Conservation (phyloP, 805 yeast species). For the Diddensiella santjacobensis region DNA sequence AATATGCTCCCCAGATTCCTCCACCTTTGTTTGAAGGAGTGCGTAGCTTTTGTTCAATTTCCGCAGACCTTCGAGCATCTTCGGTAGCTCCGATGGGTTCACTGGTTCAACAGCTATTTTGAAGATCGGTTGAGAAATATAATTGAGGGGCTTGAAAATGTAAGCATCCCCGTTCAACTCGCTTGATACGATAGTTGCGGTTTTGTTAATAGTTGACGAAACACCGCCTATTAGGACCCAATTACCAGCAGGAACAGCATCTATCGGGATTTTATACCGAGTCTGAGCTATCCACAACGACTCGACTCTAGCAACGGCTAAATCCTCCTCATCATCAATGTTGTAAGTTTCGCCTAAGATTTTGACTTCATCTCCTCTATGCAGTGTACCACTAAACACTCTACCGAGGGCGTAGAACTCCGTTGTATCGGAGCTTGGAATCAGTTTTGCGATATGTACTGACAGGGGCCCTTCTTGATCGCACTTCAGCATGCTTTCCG, state of each 20-base stretch:
- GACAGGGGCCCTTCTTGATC: constrained; percentile 42
- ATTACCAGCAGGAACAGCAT: constrained; percentile 58
- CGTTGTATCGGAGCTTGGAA: constrained; percentile 51
- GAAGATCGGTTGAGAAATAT: constrained; percentile 55
- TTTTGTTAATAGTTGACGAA: constrained; percentile 51
- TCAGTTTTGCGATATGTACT: constrained; percentile 56
- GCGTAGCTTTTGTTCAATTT: constrained; percentile 60
- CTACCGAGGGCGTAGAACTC: constrained; percentile 57
- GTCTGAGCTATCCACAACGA: constrained; percentile 56
- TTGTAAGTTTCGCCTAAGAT: constrained; percentile 54
- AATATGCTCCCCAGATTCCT: constrained; percentile 85
- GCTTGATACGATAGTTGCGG: constrained; percentile 50
- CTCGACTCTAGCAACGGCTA: constrained; percentile 34
- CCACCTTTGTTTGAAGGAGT: constrained; percentile 65
- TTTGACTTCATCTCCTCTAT: constrained; percentile 43
- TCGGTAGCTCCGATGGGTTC: constrained; percentile 73
- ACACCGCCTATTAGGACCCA: constrained; percentile 66
- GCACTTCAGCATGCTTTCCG: constrained; percentile 30
- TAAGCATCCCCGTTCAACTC: constrained; percentile 28
- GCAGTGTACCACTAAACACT: constrained; percentile 57
- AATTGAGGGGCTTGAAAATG: constrained; percentile 42
- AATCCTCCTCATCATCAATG: constrained; percentile 53
- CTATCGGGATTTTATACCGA: constrained; percentile 57
- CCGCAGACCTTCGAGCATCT: constrained; percentile 64
- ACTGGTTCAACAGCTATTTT: constrained; percentile 82